Percentiles rank a stretch among this genome's conserved stretches.
These are phyloP conservation scores for Hsuehochloa calcarea DNA, from an alignment of 176 grass and related monocot genomes.

Conservation along the genomic window DNA sequence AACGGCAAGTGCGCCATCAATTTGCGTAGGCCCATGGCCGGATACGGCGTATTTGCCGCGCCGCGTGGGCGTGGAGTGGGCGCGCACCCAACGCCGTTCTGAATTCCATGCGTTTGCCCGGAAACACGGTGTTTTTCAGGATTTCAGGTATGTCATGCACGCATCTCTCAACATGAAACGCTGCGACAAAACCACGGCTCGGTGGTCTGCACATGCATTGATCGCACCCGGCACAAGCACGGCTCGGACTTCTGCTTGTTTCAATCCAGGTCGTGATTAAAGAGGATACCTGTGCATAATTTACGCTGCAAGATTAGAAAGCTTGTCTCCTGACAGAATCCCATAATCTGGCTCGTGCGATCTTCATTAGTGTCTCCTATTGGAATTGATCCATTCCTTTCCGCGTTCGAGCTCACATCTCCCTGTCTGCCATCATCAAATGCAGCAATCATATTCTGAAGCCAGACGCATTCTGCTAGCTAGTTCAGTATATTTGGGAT, in stretches of 20 bases:
- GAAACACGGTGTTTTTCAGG: not conserved
- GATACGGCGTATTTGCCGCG: not conserved
- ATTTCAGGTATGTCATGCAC: not conserved
- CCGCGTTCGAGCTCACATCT: not conserved
- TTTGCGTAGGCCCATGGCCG: not conserved
- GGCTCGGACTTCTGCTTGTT: not conserved
- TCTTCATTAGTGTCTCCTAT: not conserved
- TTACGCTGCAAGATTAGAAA: not conserved
- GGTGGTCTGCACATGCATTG: not conserved
- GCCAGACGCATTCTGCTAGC: not conserved
- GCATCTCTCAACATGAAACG: not conserved
- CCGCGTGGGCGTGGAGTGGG: not conserved
- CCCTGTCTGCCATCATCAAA: not conserved
- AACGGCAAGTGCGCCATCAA: conserved; percentile 35
- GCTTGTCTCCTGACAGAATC: not conserved
- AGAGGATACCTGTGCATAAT: not conserved
- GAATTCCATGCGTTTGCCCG: not conserved
- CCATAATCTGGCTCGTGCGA: conserved; percentile 10
- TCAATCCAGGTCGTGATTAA: not conserved
- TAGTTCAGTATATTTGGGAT: not conserved
- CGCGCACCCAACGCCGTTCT: not conserved
- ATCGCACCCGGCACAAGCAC: not conserved
- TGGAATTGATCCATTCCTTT: not conserved
- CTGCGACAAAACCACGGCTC: not conserved
- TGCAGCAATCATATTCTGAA: not conserved